Conservation (phyloP, 2,329 filamentous ascomycete species). For the Sporothrix humicola region DNA sequence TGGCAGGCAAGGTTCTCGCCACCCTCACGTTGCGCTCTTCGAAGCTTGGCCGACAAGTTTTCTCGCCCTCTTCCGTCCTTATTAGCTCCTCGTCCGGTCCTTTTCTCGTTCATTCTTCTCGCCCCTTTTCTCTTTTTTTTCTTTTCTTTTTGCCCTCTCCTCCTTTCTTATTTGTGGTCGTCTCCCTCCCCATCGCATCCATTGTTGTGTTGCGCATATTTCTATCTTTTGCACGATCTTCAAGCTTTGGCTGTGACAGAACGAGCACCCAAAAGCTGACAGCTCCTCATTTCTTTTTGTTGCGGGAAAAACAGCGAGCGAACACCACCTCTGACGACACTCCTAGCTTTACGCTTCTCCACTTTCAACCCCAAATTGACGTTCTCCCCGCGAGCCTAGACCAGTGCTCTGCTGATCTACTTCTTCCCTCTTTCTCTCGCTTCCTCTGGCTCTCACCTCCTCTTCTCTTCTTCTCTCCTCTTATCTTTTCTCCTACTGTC, state of each 20-base stretch:
- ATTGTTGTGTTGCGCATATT: not conserved
- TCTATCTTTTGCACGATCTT: not conserved
- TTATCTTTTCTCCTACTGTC: not conserved
- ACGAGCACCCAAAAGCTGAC: constrained; percentile 14
- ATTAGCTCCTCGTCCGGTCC: constrained; percentile 30
- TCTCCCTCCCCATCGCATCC: not conserved
- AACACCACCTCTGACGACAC: constrained; percentile 26
- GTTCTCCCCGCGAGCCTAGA: constrained; percentile 31
- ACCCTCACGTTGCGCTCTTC: constrained; percentile 29
- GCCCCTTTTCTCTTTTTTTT: constrained; percentile 1
- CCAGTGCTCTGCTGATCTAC: constrained; percentile 26
- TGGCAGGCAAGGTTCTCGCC: constrained; percentile 28
- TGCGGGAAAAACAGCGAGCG: constrained; percentile 32
- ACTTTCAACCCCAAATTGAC: constrained; percentile 31
- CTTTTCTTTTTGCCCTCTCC: constrained; percentile 11
- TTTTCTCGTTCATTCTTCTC: constrained; percentile 15
- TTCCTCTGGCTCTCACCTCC: constrained; percentile 21
- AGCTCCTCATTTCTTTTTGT: constrained; percentile 30
- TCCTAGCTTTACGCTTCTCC: constrained; percentile 29
- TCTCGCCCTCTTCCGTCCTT: constrained; percentile 25
- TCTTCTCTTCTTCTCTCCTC: constrained; percentile 31
- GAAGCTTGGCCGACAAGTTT: constrained; percentile 22
- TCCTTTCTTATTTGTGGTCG: constrained; percentile 5
- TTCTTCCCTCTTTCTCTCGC: constrained; percentile 14
- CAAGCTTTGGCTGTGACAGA: constrained; percentile 17